Conservation (phyloP, 1,139 yeast species). For the Candida freyschussii region DNA sequence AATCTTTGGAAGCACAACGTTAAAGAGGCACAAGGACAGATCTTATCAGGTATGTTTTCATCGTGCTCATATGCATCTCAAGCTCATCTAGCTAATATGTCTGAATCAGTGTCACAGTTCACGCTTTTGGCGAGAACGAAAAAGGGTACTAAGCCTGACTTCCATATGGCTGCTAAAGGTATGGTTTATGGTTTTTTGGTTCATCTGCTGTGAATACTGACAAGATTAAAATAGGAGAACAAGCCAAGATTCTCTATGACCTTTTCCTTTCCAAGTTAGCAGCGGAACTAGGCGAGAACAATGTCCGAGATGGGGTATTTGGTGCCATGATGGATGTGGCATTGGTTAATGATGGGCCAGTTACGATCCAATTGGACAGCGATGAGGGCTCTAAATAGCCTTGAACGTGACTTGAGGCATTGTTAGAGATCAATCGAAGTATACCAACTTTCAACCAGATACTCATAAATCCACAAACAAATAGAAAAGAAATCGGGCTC, state of each 20-base stretch:
- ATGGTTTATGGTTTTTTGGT: constrained; percentile 2
- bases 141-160: constrained; percentile 92
- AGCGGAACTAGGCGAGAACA: constrained; percentile 51
- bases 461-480: no score
- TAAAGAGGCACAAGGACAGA: constrained; percentile 51
- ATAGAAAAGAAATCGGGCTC: no score
- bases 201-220: background rate
- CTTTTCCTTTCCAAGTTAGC: constrained; percentile 47
- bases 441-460: no score
- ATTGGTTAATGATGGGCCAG: constrained; percentile 64
- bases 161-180: constrained; percentile 83
- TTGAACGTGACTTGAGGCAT: no score
- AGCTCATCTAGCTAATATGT: no score
- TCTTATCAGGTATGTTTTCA: constrained; percentile 38
- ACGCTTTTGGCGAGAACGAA: constrained; percentile 78
- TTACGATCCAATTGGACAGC: constrained; percentile 35
- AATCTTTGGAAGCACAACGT: constrained; percentile 58
- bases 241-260: constrained; percentile 66
- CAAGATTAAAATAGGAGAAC: constrained; percentile 33
- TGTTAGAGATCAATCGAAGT: no score
- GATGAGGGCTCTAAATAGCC: no score
- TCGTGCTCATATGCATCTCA: background rate
- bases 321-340: constrained; percentile 98
- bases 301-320: constrained; percentile 81
- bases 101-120: constrained; percentile 85